These are phyloP conservation scores for Capniomyces stellatus DNA, from an alignment of 371 early-diverging fungal species.

Conservation along the genomic window DNA sequence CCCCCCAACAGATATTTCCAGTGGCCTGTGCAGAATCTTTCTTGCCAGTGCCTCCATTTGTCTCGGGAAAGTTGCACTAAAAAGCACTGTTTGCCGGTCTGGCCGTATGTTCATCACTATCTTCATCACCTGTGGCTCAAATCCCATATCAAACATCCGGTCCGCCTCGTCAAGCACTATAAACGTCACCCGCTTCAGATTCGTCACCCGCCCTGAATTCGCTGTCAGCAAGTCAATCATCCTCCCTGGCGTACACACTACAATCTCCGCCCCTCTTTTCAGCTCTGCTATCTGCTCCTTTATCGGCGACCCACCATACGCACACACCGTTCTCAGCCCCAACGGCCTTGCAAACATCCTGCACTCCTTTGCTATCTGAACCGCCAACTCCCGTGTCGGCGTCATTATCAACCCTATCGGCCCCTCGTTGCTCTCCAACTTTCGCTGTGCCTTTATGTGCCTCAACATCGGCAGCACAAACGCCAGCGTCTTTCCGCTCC, in stretches of 20 bases:
- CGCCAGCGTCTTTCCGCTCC: slow-evolving; percentile 94
- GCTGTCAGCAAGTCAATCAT: slow-evolving; percentile 96
- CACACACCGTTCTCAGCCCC: slow-evolving; percentile 71
- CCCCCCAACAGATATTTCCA: slow-evolving; percentile 91
- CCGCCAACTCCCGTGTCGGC: slow-evolving; percentile 97
- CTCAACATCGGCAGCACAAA: slow-evolving; percentile 93
- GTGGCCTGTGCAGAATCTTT: slow-evolving; percentile 68
- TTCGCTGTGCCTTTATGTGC: slow-evolving; percentile 89
- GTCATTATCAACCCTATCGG: slow-evolving; percentile 95
- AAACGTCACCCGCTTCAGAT: slow-evolving; percentile 82
- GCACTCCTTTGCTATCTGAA: slow-evolving; percentile 91
- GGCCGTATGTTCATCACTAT: slow-evolving; percentile 95
- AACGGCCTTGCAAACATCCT: slow-evolving; percentile 69
- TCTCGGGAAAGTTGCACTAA: slow-evolving; percentile 93
- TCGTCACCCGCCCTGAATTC: slow-evolving; percentile 89
- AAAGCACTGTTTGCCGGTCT: slow-evolving; percentile 76
- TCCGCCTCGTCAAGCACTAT: slow-evolving; percentile 98
- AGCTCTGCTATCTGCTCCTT: slow-evolving; percentile 96
- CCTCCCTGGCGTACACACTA: slow-evolving; percentile 98
- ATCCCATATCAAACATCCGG: slow-evolving; percentile 97
- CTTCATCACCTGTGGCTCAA: slow-evolving; percentile 92
- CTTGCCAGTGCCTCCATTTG: slow-evolving; percentile 95
- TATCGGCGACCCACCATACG: slow-evolving; percentile 96
- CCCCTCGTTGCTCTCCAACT: slow-evolving; percentile 67
- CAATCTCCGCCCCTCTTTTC: slow-evolving; percentile 94